These are phyloP conservation scores for Pisolithus tinctorius DNA, from an alignment of 768 basidiomycete genomes.

Conservation along the genomic window DNA sequence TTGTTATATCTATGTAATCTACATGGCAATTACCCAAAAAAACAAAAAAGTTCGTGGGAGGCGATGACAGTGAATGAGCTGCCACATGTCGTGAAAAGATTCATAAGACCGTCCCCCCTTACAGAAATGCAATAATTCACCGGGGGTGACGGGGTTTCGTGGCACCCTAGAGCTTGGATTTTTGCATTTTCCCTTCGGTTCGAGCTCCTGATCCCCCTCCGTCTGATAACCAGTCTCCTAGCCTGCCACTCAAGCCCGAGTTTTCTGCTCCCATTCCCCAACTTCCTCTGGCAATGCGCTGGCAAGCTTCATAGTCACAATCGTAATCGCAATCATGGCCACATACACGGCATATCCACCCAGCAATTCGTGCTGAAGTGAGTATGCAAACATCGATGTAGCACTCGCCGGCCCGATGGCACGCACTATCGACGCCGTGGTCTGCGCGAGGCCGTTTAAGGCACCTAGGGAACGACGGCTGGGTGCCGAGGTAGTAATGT, in stretches of 20 bases:
- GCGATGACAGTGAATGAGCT: too few species aligned
- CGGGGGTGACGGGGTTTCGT: too few species aligned
- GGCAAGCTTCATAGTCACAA: not conserved
- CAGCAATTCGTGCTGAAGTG: constrained; percentile 17
- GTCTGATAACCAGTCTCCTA: not conserved
- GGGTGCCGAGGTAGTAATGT: constrained; percentile 59
- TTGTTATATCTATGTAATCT: too few species aligned
- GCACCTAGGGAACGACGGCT: constrained; percentile 62
- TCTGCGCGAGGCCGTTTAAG: constrained; percentile 51
- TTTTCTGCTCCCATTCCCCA: not conserved
- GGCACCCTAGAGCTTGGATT: too few species aligned
- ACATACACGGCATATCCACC: constrained; percentile 22
- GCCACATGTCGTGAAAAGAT: too few species aligned
- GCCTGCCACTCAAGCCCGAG: not conserved
- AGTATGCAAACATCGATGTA: constrained; percentile 23
- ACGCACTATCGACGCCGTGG: constrained; percentile 23
- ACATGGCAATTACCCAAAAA: too few species aligned
- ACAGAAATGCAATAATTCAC: too few species aligned
- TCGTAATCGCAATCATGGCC: constrained; percentile 3
- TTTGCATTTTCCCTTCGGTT: too few species aligned
- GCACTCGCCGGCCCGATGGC: constrained; percentile 21
- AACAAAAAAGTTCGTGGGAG: too few species aligned
- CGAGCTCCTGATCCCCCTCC: too few species aligned
- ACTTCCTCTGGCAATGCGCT: not conserved
- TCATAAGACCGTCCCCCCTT: too few species aligned